phyloP scores from a whole-genome alignment of 495 filamentous ascomycete genomes.

The Tuber melanosporum region DNA sequence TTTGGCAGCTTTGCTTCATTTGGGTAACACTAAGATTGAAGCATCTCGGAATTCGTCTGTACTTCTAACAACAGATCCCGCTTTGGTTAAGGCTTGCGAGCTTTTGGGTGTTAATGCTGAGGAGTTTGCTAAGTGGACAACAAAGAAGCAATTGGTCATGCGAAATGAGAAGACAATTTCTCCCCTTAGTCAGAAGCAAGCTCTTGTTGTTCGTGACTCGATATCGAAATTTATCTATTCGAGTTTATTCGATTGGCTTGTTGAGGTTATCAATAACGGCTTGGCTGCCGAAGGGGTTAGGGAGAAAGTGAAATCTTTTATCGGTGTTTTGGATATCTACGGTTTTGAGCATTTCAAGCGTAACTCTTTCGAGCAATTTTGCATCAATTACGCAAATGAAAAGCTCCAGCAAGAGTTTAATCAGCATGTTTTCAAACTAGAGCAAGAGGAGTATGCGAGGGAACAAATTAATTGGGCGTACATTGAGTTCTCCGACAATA shows the following conservation, averaged over 20 bases:
- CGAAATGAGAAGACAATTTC: constrained; percentile 97
- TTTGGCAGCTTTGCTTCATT: constrained; percentile 83
- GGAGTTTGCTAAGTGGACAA: constrained; percentile 97
- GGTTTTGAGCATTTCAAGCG: constrained; percentile 99
- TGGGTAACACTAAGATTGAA: constrained; percentile 93
- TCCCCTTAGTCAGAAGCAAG: constrained; percentile 89
- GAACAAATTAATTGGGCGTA: constrained; percentile 99
- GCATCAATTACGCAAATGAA: constrained; percentile 99
- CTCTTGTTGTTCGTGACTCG: constrained; percentile 89
- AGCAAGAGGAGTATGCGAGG: constrained; percentile 95
- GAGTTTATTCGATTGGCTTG: constrained; percentile 96
- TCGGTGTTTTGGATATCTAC: constrained; percentile 99
- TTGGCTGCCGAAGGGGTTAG: constrained; percentile 85
- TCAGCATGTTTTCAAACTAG: constrained; percentile 98
- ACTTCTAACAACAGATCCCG: constrained; percentile 71
- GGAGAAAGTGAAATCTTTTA: constrained; percentile 79
- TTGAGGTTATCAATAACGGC: constrained; percentile 86
- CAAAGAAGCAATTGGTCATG: constrained; percentile 97
- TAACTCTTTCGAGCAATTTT: constrained; percentile 99
- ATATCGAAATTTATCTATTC: constrained; percentile 99
- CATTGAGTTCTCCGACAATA: constrained; percentile 99
- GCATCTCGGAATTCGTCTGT: constrained; percentile 81
- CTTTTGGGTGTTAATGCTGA: constrained; percentile 80
- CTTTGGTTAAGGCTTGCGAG: constrained; percentile 70
- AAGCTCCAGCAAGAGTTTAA: constrained; percentile 99